Evolutionary conservation across 139 green algal species (phyloP).

Genomic region (Volvox africanus): DNA sequence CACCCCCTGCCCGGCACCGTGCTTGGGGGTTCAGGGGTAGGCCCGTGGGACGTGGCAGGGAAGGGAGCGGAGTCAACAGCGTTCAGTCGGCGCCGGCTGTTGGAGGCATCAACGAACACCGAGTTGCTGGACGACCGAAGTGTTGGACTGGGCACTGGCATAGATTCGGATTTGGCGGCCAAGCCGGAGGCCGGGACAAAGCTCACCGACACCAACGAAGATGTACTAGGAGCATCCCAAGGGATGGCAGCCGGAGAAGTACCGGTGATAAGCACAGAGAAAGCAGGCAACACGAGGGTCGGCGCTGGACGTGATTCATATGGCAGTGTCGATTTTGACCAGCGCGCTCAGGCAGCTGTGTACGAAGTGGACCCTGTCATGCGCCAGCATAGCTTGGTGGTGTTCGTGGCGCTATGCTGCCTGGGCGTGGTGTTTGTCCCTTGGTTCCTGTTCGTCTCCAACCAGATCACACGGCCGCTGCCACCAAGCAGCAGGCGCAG

Average conservation of each 20-base stretch:
- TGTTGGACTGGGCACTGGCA: neutral
- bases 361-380: slow-evolving; percentile 36
- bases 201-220: too few relatives aligned
- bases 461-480: neutral
- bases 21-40: neutral
- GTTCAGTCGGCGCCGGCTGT: neutral
- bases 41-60: neutral
- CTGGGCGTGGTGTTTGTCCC: slow-evolving; percentile 32
- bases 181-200: neutral
- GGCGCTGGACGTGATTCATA: neutral
- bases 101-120: neutral
- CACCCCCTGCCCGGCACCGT: slow-evolving; percentile 28
- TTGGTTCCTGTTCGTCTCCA: neutral
- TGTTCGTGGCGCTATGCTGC: slow-evolving; percentile 14
- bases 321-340: neutral
- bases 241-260: too few relatives aligned
- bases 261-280: too few relatives aligned
- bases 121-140: neutral
- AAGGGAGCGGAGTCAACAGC: neutral
- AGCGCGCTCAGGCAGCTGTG: neutral
- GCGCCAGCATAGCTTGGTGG: slow-evolving; percentile 36
- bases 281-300: too few relatives aligned
- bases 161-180: too few relatives aligned
- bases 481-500: neutral
- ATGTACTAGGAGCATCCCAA: too few relatives aligned